Conservation (phyloP, 495 filamentous ascomycete genomes). For the Penicillium alfredii region DNA sequence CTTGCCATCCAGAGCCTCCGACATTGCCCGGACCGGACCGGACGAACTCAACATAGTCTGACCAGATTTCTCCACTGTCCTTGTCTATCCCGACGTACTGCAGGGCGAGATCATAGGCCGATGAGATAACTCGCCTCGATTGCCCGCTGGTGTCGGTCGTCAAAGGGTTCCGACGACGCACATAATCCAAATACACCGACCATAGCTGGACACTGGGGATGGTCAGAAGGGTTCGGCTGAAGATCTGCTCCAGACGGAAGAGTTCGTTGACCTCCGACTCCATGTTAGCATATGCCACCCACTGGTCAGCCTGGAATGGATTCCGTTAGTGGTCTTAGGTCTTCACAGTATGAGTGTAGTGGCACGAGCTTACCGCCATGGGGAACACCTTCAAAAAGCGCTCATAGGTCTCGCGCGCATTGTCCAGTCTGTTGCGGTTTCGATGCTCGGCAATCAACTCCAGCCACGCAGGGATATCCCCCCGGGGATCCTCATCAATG, state of each 20-base stretch:
- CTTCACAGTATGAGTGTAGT: slow-evolving; percentile 4
- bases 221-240: slow-evolving; percentile 63
- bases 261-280: slow-evolving; percentile 79
- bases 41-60: slow-evolving; percentile 87
- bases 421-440: slow-evolving; percentile 72
- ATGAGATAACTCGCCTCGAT: slow-evolving; percentile 67
- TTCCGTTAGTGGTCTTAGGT: slow-evolving; percentile 11
- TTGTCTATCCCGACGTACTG: slow-evolving; percentile 84
- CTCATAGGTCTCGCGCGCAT: slow-evolving; percentile 74
- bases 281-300: slow-evolving; percentile 80
- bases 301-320: slow-evolving; percentile 68
- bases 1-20: slow-evolving; percentile 86
- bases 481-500: slow-evolving; percentile 82
- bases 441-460: slow-evolving; percentile 79
- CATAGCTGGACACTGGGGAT: slow-evolving; percentile 80
- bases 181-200: slow-evolving; percentile 91
- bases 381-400: slow-evolving; percentile 84
- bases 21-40: slow-evolving; percentile 75
- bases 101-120: slow-evolving; percentile 88
- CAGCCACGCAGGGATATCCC: slow-evolving; percentile 87
- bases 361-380: slow-evolving; percentile 64
- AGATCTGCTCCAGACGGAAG: slow-evolving; percentile 69
- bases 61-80: slow-evolving; percentile 86
- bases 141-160: slow-evolving; percentile 69
- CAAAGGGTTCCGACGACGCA: slow-evolving; percentile 83